These are phyloP conservation scores for Pseudogymnoascus sp. DNA, from an alignment of 2,329 filamentous ascomycete species.

Conservation along the genomic window DNA sequence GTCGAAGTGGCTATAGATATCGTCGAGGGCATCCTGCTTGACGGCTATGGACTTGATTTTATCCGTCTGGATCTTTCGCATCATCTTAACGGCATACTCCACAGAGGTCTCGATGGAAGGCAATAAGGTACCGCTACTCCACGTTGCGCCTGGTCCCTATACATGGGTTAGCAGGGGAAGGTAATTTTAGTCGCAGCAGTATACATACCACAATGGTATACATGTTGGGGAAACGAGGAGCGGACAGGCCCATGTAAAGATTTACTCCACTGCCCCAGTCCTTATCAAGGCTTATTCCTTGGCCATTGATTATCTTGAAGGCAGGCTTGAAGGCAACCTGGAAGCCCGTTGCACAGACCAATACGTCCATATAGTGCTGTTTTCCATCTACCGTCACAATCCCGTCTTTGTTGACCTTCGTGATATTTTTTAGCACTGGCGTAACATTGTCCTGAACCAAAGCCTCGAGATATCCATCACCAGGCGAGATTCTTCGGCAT, in stretches of 20 bases:
- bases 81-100: slow-evolving; percentile 30
- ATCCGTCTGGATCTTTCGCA: slow-evolving; percentile 28
- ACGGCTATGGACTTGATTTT: slow-evolving; percentile 30
- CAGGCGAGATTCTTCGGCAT: slow-evolving; percentile 72
- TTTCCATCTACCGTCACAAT: not conserved
- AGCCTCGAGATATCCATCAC: slow-evolving; percentile 46
- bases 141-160: slow-evolving; percentile 36
- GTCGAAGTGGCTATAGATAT: slow-evolving; percentile 35
- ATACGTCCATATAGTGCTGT: slow-evolving; percentile 23
- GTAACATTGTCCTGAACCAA: slow-evolving; percentile 16
- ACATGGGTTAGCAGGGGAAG: not conserved
- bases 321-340: slow-evolving; percentile 24
- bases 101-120: slow-evolving; percentile 30
- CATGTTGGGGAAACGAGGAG: slow-evolving; percentile 19
- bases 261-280: slow-evolving; percentile 17
- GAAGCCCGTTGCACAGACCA: slow-evolving; percentile 32
- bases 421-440: slow-evolving; percentile 35
- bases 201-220: slow-evolving; percentile 22
- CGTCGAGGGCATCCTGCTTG: slow-evolving; percentile 30
- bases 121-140: slow-evolving; percentile 37
- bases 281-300: slow-evolving; percentile 16
- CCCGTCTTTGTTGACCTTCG: not conserved
- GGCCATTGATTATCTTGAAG: slow-evolving; percentile 21
- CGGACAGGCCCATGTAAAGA: slow-evolving; percentile 21
- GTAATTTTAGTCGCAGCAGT: not conserved